Conservation (phyloP, 306 rosid species). For the Fragaria ananassa region DNA sequence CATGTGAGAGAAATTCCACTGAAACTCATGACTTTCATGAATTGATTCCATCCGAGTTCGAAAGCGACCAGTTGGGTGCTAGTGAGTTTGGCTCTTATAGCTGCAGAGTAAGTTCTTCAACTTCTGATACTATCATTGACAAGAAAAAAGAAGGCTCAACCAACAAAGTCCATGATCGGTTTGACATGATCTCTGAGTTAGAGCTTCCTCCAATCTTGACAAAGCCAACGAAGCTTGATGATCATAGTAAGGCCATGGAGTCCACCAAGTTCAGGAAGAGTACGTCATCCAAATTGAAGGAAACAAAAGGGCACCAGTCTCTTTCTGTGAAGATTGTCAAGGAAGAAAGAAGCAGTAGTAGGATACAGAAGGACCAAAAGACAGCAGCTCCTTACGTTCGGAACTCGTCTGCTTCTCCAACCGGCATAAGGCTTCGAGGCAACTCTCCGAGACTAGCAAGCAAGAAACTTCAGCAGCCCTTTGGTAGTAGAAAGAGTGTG, state of each 20-base stretch:
- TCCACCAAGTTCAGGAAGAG: slow-evolving; percentile 31
- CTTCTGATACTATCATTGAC: slow-evolving; percentile 65
- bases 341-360: slow-evolving; percentile 33
- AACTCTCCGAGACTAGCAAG: slow-evolving; percentile 68
- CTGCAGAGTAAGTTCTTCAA: slow-evolving; percentile 55
- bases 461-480: slow-evolving; percentile 45
- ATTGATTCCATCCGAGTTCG: slow-evolving; percentile 52
- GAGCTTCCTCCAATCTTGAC: slow-evolving; percentile 59
- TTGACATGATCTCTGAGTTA: slow-evolving; percentile 46
- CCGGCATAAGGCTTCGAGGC: slow-evolving; percentile 62
- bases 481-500: slow-evolving; percentile 48
- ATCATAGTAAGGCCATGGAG: slow-evolving; percentile 26
- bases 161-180: slow-evolving; percentile 35
- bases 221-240: slow-evolving; percentile 49
- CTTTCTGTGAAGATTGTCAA: slow-evolving; percentile 29
- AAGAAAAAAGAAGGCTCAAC: slow-evolving; percentile 44
- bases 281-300: slow-evolving; percentile 39
- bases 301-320: slow-evolving; percentile 28
- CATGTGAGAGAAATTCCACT: slow-evolving; percentile 40
- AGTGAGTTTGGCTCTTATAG: slow-evolving; percentile 29
- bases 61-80: slow-evolving; percentile 32
- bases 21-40: slow-evolving; percentile 37
- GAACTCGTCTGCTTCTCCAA: slow-evolving; percentile 37
- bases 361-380: slow-evolving; percentile 31
- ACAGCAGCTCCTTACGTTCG: slow-evolving; percentile 22